Percentiles rank a stretch among this genome's conserved stretches.
phyloP scores from a whole-genome alignment of 257 asterid species.

The Penstemon davidsonii region DNA sequence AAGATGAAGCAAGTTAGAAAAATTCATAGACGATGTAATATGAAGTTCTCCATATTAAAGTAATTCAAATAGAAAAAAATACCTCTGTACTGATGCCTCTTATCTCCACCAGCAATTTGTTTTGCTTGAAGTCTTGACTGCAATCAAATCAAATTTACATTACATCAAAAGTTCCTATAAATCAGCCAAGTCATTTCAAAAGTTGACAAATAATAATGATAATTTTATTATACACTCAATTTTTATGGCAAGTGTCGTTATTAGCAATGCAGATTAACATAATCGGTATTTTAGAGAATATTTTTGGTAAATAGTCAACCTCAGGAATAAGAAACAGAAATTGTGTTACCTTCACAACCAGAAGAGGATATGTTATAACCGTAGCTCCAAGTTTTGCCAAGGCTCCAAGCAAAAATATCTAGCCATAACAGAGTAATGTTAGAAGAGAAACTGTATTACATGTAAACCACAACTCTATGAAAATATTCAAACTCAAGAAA shows the following conservation, averaged over 20 bases:
- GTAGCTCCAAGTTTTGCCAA: slow-evolving; percentile 99
- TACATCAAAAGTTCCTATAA: slow-evolving; percentile 4
- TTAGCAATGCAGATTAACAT: slow-evolving; percentile 6
- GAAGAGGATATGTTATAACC: slow-evolving; percentile 88
- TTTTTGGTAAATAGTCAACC: neutral
- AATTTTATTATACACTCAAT: no score
- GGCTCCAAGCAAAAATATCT: slow-evolving; percentile 97
- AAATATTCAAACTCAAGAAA: slow-evolving; percentile 9
- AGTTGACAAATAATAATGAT: neutral
- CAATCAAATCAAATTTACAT: slow-evolving; percentile 27
- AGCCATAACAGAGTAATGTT: slow-evolving; percentile 17
- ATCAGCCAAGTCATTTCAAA: slow-evolving; percentile 21
- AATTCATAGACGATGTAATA: neutral
- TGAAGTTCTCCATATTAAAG: neutral
- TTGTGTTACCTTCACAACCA: slow-evolving; percentile 77
- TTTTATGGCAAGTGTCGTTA: neutral
- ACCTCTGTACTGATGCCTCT: slow-evolving; percentile 83
- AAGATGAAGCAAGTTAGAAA: neutral
- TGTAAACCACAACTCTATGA: slow-evolving; percentile 7
- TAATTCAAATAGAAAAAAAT: slow-evolving; percentile 12
- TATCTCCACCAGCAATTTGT: slow-evolving; percentile 64
- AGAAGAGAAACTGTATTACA: neutral
- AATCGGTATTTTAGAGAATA: neutral
- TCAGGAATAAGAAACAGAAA: slow-evolving; percentile 6
- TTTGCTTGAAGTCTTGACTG: slow-evolving; percentile 98